Conservation (phyloP, 1,284 basidiomycete genomes). For the Ganoderma leucocontextum region DNA sequence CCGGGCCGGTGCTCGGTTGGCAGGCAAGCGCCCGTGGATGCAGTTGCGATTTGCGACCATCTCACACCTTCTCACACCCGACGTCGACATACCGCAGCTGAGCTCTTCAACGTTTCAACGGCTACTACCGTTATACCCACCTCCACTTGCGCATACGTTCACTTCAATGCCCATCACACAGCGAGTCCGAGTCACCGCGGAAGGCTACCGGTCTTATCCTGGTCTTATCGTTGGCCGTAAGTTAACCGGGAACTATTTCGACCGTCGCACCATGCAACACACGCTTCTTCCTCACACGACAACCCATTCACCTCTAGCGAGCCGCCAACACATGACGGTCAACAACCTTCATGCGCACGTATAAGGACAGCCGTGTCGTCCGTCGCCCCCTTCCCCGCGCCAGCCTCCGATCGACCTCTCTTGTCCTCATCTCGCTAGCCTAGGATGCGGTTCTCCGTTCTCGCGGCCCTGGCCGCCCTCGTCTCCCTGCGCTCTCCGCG, state of each 20-base stretch:
- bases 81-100: no score
- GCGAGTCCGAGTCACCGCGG: background rate
- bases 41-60: no score
- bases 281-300: constrained; percentile 13
- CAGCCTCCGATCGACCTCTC: no score
- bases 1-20: no score
- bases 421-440: background rate
- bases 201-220: no score
- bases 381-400: background rate
- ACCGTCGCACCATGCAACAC: constrained; percentile 8
- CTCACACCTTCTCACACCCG: no score
- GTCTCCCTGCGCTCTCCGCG: background rate
- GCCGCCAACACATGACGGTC: background rate
- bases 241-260: constrained; percentile 10
- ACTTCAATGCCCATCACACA: background rate
- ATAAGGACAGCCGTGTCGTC: background rate
- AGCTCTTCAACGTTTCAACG: no score
- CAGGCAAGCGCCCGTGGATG: no score
- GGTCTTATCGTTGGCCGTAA: background rate
- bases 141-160: background rate
- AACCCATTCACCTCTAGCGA: background rate
- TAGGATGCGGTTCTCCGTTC: background rate
- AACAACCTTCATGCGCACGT: background rate
- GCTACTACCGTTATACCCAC: background rate
- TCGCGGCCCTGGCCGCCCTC: background rate